phyloP scores from a whole-genome alignment of 208 protist species.

The Lotmaria passim region DNA sequence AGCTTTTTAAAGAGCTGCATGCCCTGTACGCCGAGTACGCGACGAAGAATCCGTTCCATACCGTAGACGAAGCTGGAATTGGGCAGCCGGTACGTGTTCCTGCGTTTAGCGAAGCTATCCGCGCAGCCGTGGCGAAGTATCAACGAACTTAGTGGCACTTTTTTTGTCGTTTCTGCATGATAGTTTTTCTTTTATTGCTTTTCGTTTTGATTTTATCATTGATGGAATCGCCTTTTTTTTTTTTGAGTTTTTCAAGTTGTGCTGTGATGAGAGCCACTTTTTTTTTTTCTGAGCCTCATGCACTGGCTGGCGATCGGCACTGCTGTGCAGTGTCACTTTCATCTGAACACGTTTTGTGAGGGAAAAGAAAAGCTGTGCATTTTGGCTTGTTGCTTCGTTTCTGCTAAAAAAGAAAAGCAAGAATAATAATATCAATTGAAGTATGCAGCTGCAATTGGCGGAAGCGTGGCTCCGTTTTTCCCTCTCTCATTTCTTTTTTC shows the following conservation, averaged over 20 bases:
- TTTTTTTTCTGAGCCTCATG: no score
- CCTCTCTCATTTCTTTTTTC: background rate
- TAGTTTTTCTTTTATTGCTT: background rate
- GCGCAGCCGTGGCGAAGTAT: slow-evolving; percentile 50
- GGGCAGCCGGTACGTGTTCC: slow-evolving; percentile 85
- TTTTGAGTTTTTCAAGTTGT: no score
- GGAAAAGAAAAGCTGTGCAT: no score
- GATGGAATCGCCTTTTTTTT: no score
- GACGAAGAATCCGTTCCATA: slow-evolving; percentile 87
- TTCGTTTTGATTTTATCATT: no score
- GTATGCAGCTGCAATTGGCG: background rate
- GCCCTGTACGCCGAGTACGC: slow-evolving; percentile 76
- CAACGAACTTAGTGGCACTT: slow-evolving; percentile 22
- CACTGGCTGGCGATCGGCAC: no score
- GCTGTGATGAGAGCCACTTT: no score
- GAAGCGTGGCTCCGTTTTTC: background rate
- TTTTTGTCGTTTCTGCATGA: background rate
- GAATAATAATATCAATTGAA: slow-evolving; percentile 2
- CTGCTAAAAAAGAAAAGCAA: background rate
- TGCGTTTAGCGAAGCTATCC: slow-evolving; percentile 76
- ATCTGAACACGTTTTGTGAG: no score
- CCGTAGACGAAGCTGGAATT: slow-evolving; percentile 84
- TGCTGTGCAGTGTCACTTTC: background rate
- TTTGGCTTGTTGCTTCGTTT: slow-evolving; percentile 1
- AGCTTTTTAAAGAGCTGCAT: slow-evolving; percentile 75